Evolutionary conservation across 2,329 filamentous ascomycete genomes (phyloP), one percentile per base, ranked within the genome.

Genomic region (Alternaria hordeiaustralica): DNA sequence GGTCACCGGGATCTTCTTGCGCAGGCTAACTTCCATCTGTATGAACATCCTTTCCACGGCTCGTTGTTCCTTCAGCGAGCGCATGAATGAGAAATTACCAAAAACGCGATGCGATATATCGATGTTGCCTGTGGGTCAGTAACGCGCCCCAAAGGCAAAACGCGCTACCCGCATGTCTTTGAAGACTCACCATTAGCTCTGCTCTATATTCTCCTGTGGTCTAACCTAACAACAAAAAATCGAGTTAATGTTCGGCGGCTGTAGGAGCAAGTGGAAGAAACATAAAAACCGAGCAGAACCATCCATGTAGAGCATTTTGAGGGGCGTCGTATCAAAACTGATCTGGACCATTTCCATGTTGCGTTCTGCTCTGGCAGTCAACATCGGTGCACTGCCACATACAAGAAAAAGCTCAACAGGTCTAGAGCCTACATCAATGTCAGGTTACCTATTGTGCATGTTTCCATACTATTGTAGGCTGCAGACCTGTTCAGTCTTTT

Each of bases 21-120:
- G 36, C 36, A 18, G 2, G 36, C 36, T 18, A 41, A 6, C 36
- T 41, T 3, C 36, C 3, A 6, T 41, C 1, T 6, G 36, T 18
- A 18, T 5, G 4, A 6, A 18, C 0, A 18, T 11, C 0, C 4
- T 0, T 41, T 41, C 36, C 3, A 11, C 1, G 1, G 15, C 9
- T 41, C 36, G 18, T 18, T 0, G n/a, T 41, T 3, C 13, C 15
- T 41, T 41, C 4, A 18, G n/a, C n/a, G 36, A 6, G 5, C 4
- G 5, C 9, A 41, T 2, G 36, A 41, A 41, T 2, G 5, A 41
- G 2, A 1, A 18, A 41, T 3, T 18, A 6, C 8, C 36, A 41
- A 41, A 18, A 6, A 5, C 15, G 15, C 7, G 7, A 10, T 10
- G 8, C 36, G 3, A 41, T 41, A 41, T 6, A 41, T 41, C 3